Base-by-base conservation (phyloP, 495 filamentous ascomycete species). In the Neurospora sp. region DNA sequence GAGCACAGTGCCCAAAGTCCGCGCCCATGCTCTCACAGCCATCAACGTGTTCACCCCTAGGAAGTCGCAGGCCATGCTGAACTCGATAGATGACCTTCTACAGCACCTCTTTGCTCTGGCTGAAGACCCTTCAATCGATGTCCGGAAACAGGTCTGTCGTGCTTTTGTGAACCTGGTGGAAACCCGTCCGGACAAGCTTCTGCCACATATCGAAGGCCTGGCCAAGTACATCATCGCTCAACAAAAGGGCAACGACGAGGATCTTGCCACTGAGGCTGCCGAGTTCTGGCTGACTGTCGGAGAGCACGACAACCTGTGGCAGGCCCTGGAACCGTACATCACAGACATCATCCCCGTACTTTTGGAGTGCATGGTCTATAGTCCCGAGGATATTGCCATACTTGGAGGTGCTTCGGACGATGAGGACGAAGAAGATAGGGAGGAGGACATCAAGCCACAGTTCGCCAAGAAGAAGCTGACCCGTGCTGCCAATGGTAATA, bases 211-310 rank as follows among this genome's bases (percentile, higher is more conserved):
- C 83, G 85, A 86, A 71, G 96, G 93, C 2, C 85, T 99, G 71
- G 94, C 98, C 39, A 91, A 94, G 78, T 99, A 97, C 80, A 97
- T 97, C 81, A 86, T 97, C 73, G 83, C 89, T 37, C 95, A 98
- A 80, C 96, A 99, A 80, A 88, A 90, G 76, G 93, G 90, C 72
- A 92, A 96, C 39, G 94, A 97, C 75, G 92, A 93, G 69, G 96
- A 98, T 69, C 87, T 98, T 69, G 93, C 94, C 53, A 89, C 96
- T 42, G 96, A 98, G 80, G 96, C 96, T 18, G 95, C 96, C 9
- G 96, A 98, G 81, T 99, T 99, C 78, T 99, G 95, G 94, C 88
- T 99, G 69, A 92, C 92, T 69, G 90, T 97, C 39, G 94, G 94
- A 38, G 96, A 97, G 80, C 93, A 97, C 78, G 86, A 91, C 42